Evolutionary conservation across 2,329 filamentous ascomycete genomes (phyloP).

Genomic region (Pseudocercospora crystallina): DNA sequence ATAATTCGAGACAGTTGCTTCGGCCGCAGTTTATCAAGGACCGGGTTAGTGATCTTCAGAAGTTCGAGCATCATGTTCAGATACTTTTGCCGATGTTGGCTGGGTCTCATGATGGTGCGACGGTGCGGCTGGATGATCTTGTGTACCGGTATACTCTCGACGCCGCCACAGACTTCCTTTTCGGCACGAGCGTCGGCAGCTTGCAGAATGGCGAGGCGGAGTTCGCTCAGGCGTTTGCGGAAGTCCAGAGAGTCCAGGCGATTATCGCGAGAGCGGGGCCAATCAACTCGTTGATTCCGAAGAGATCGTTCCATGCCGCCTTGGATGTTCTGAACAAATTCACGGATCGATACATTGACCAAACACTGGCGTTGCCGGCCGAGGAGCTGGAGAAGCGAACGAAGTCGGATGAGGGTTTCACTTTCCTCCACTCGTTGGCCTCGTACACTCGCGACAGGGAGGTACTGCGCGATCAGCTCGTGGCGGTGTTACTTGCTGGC

Average conservation of each 20-base stretch:
- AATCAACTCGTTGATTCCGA: conserved; percentile 63
- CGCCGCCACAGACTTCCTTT: conserved; percentile 80
- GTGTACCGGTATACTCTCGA: conserved; percentile 87
- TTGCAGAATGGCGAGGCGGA: conserved; percentile 57
- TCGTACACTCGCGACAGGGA: conserved; percentile 68
- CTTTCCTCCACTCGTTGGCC: conserved; percentile 83
- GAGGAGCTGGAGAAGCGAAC: conserved; percentile 72
- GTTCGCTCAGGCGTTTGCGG: conserved; percentile 80
- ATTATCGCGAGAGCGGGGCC: conserved; percentile 66
- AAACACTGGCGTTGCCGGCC: conserved; percentile 65
- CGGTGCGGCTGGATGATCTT: conserved; percentile 70
- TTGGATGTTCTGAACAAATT: conserved; percentile 73
- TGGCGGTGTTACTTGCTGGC: conserved; percentile 79
- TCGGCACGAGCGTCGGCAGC: conserved; percentile 71
- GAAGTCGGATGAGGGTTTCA: conserved; percentile 71
- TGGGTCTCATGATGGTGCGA: conserved; percentile 37
- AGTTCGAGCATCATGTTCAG: conserved; percentile 77
- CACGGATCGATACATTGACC: conserved; percentile 74
- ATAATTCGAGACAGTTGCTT: conserved; percentile 75
- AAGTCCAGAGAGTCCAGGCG: conserved; percentile 73
- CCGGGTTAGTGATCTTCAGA: conserved; percentile 75
- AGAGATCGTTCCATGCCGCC: conserved; percentile 60
- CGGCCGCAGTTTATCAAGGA: conserved; percentile 85
- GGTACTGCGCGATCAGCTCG: conserved; percentile 79
- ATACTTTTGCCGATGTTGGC: conserved; percentile 67